A percentile compares a stretch with the other conserved stretches of the same genome.
Evolutionary conservation across 441 rosid genomes (phyloP).

Genomic region (Oxalis stricta): DNA sequence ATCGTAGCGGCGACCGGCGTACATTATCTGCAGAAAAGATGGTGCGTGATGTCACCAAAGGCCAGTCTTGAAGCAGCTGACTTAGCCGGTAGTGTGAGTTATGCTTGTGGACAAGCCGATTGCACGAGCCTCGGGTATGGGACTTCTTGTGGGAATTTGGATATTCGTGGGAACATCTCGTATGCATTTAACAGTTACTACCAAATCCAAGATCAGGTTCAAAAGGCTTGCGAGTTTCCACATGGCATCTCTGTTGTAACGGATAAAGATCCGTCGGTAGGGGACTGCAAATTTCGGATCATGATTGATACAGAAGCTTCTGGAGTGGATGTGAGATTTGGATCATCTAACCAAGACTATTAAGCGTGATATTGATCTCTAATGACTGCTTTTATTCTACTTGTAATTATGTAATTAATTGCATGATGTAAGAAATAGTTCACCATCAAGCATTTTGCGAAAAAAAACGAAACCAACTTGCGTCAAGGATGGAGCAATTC

Average conservation of each 20-base stretch:
- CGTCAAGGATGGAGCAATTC: constrained; percentile 93
- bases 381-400: too few species aligned
- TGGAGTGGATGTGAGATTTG: background rate
- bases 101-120: constrained; percentile 36
- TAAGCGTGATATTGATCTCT: constrained; percentile 7
- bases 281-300: constrained; percentile 36
- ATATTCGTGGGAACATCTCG: constrained; percentile 34
- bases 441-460: background rate
- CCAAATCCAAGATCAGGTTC: constrained; percentile 43
- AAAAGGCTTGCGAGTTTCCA: constrained; percentile 42
- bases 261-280: constrained; percentile 30
- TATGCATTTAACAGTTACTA: constrained; percentile 58
- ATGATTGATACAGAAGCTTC: constrained; percentile 27
- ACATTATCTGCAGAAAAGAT: constrained; percentile 24
- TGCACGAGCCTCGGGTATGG: constrained; percentile 46
- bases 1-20: constrained; percentile 29
- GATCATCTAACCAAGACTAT: constrained; percentile 1
- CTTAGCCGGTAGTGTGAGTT: constrained; percentile 27
- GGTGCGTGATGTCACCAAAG: constrained; percentile 28
- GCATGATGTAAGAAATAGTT: too few species aligned
- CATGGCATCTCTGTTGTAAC: constrained; percentile 27
- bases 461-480: constrained; percentile 12
- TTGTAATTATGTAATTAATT: constrained; percentile 17
- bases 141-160: constrained; percentile 35
- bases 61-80: constrained; percentile 30